Base-by-base conservation (phyloP, 208 protist species). In the Acanthamoeba castellanii region DNA sequence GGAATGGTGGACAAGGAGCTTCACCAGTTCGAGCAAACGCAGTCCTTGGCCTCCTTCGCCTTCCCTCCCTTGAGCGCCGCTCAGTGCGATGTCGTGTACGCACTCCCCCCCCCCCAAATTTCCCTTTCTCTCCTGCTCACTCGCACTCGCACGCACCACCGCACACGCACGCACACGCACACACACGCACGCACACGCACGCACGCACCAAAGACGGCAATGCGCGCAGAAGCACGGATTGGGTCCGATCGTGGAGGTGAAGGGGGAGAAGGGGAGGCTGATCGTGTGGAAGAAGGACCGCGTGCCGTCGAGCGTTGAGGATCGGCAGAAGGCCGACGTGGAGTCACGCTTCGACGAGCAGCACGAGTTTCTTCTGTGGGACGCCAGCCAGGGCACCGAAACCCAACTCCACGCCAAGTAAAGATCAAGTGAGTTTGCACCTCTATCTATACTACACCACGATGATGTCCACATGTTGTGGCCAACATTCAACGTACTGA, bases 281-380 rank as follows among this genome's bases (percentile, higher is more conserved):
- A 25, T 85, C 2, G 45, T 85, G 25, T 85, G 76, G 76, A 85
- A 85, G 76, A 85, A 85, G 76, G 76, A 85, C 76, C 37, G 37
- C 25, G 76, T 34, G 45, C 76, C 45, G 16, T 50, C 76, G 25
- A 85, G 20, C 45, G 27, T 61, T 45, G 25, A 85, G 45, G 76
- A 85, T 3, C 20, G 34, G 14, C 76, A 85, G 76, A 85, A 85
- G 76, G 76, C 76, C 42, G 76, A 85, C 22, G 47, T 85, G 25
- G 76, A 85, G 45, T 30, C 76, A 0, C 45, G 30, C 34, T 85
- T 85, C 47, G 76, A 85, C 45, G 76, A 50, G 45, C 76, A 85
- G 47, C 34, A 85, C 16, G 76, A 85, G 76, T 85, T 85, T 27
- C 76, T 85, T 85, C 76, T 85, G 34, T 85, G 76, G 76, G 76